These are phyloP conservation scores for Stellera chamaejasme DNA, from an alignment of 345 rosid species.

Conservation along the genomic window DNA sequence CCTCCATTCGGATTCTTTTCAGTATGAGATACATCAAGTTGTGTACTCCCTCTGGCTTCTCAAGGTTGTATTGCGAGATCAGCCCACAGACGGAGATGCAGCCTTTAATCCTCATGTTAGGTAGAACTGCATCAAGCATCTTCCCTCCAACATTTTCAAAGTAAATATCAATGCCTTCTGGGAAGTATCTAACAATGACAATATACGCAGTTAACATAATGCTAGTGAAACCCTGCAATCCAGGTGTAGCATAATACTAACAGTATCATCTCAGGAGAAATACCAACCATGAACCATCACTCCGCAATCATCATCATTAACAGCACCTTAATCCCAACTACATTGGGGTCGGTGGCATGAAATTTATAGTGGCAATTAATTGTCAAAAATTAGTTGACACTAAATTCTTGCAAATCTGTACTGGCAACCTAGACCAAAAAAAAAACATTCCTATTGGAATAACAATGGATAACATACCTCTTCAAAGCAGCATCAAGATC, in stretches of 20 bases:
- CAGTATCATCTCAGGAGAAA: too few species aligned
- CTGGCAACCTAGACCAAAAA: too few species aligned
- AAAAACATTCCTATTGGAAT: not conserved
- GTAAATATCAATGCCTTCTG: conserved; percentile 38
- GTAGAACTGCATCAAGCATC: conserved; percentile 39
- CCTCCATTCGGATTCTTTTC: conserved; percentile 30
- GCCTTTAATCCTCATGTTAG: conserved; percentile 29
- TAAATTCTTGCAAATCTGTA: too few species aligned
- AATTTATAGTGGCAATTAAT: too few species aligned
- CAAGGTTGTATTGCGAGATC: conserved; percentile 39
- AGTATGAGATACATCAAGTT: conserved; percentile 13
- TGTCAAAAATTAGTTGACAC: too few species aligned
- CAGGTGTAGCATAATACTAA: too few species aligned
- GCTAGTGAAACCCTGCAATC: not conserved
- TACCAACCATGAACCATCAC: too few species aligned
- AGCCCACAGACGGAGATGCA: conserved; percentile 39
- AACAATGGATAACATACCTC: conserved; percentile 16
- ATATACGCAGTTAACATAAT: too few species aligned
- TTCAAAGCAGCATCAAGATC: conserved; percentile 31
- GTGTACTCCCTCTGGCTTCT: conserved; percentile 25
- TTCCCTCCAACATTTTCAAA: conserved; percentile 45
- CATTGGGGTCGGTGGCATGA: too few species aligned
- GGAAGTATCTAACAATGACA: conserved; percentile 6
- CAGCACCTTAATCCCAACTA: too few species aligned
- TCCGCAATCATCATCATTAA: too few species aligned